Conservation (phyloP, 179 eudicot genomes). For the Beta lomatogona region DNA sequence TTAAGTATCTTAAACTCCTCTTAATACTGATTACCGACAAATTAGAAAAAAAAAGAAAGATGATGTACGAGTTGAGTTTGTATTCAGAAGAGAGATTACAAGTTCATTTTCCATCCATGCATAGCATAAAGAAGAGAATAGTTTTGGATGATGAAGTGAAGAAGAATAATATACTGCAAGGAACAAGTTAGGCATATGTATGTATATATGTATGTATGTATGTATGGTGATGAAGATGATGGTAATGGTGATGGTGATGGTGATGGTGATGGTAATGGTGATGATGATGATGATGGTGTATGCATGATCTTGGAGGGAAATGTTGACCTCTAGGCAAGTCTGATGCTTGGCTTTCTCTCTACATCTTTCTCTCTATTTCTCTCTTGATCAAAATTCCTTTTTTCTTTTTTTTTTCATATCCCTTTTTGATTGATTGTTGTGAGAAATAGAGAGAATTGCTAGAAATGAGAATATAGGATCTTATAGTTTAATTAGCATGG, state of each 20-base stretch:
- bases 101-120: constrained; percentile 13
- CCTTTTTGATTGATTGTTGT: constrained; percentile 9
- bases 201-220: constrained; percentile 6
- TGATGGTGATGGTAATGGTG: not conserved
- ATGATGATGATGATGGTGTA: constrained; percentile 12
- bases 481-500: not conserved
- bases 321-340: constrained; percentile 53
- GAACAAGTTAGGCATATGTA: constrained; percentile 1
- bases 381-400: not conserved
- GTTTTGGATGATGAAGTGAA: not conserved
- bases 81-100: constrained; percentile 5
- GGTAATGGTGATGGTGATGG: not conserved
- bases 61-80: not conserved
- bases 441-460: constrained; percentile 23
- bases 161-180: not conserved
- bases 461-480: constrained; percentile 21
- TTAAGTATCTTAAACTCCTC: not conserved
- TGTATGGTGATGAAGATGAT: not conserved
- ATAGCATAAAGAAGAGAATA: constrained; percentile 8
- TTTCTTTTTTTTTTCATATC: not conserved
- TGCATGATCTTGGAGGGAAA: constrained; percentile 33
- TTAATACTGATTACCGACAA: not conserved
- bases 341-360: constrained; percentile 48
- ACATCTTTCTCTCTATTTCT: constrained; percentile 3
- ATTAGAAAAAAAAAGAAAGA: not conserved